A percentile compares a stretch with the other conserved stretches of the same genome.
These are phyloP conservation scores for Colletotrichum theobromicola DNA, from an alignment of 2,329 filamentous ascomycete genomes.

Conservation along the genomic window DNA sequence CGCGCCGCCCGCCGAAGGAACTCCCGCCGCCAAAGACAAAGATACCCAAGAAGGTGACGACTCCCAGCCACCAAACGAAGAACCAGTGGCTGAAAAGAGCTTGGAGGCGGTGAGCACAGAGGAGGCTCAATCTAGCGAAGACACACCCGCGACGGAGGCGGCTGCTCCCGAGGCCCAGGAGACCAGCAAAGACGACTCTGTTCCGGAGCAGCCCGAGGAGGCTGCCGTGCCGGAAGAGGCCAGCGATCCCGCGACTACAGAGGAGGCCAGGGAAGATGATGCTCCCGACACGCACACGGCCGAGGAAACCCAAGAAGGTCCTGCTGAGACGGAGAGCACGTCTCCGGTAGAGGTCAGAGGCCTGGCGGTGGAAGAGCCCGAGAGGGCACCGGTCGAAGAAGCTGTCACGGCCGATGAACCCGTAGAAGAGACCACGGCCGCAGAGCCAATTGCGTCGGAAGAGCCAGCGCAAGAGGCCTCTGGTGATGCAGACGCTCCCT, in stretches of 20 bases:
- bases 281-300: background rate
- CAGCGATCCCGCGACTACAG: background rate
- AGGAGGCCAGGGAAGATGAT: background rate
- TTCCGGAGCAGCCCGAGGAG: background rate
- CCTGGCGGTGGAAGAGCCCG: background rate
- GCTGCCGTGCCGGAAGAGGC: background rate
- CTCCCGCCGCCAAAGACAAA: background rate
- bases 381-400: background rate
- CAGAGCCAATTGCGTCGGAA: background rate
- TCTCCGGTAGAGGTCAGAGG: background rate
- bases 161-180: background rate
- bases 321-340: background rate
- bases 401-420: background rate
- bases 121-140: background rate
- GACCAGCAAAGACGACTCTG: background rate
- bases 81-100: constrained; percentile 17
- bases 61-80: constrained; percentile 16
- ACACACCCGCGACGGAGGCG: background rate
- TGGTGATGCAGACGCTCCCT: background rate
- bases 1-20: background rate
- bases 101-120: background rate
- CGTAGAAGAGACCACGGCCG: background rate
- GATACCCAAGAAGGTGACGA: constrained; percentile 6
- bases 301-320: background rate
- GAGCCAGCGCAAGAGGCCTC: background rate